phyloP scores from a whole-genome alignment of 208 protist species.

The Acanthamoeba triangularis region DNA sequence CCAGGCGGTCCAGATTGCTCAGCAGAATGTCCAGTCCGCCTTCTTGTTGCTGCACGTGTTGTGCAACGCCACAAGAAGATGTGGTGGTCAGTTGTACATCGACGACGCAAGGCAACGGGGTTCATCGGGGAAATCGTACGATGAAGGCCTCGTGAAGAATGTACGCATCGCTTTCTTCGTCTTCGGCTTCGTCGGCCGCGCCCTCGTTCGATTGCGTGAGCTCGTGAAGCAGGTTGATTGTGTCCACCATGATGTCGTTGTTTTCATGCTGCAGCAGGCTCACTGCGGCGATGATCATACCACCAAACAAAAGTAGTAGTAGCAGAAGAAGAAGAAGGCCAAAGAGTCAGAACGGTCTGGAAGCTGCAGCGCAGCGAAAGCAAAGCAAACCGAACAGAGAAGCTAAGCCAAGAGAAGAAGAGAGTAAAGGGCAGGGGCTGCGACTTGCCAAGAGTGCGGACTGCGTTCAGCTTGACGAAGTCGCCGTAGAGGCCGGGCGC shows the following conservation, averaged over 20 bases:
- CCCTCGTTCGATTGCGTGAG: conserved; percentile 81
- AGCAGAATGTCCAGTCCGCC: conserved; percentile 78
- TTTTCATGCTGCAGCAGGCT: conserved; percentile 90
- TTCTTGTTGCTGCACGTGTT: conserved; percentile 80
- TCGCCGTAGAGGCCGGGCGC: conserved; percentile 86
- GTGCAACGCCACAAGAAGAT: background rate
- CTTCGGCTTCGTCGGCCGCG: conserved; percentile 23
- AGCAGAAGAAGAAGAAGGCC: too few relatives aligned
- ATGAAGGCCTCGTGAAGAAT: conserved; percentile 49
- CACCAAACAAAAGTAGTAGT: too few relatives aligned
- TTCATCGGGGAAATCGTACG: background rate
- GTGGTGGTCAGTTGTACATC: background rate
- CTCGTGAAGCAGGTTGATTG: conserved; percentile 88
- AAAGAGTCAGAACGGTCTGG: too few relatives aligned
- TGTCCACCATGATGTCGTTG: conserved; percentile 84
- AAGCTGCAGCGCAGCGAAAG: too few relatives aligned
- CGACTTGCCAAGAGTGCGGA: conserved; percentile 80
- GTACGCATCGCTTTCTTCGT: conserved; percentile 3
- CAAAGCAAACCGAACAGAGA: too few relatives aligned
- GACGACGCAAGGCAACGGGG: background rate
- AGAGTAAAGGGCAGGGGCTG: background rate
- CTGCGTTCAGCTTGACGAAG: conserved; percentile 84
- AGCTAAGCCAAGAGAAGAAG: too few relatives aligned
- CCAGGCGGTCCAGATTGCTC: conserved; percentile 82
- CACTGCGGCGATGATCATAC: conserved; percentile 13